Evolutionary conservation across 176 grass and related monocot species (phyloP).

Genomic region (Ensete ventricosum): DNA sequence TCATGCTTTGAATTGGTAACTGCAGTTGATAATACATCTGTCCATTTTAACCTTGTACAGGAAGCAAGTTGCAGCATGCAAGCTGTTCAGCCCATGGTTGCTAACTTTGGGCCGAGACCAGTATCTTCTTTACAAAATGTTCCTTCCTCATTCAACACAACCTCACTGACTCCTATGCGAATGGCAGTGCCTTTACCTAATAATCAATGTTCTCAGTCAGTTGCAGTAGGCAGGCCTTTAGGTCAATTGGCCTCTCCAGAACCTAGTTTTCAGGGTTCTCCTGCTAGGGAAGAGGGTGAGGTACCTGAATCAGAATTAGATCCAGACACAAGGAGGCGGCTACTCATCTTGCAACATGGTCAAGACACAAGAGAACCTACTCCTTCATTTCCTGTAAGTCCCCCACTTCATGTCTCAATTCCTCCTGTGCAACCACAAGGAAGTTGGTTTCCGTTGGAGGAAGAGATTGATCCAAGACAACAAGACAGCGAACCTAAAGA

Average conservation of each 20-base stretch:
- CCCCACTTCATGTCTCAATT: conserved; percentile 39
- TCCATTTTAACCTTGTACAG: conserved; percentile 24
- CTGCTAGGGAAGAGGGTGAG: conserved; percentile 80
- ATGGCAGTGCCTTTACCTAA: conserved; percentile 36
- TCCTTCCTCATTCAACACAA: conserved; percentile 29
- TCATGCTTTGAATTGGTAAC: not conserved
- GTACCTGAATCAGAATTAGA: conserved; percentile 87
- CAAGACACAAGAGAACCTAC: conserved; percentile 67
- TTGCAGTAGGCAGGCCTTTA: conserved; percentile 41
- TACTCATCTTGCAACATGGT: conserved; percentile 93
- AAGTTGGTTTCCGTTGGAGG: conserved; percentile 39
- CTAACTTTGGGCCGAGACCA: conserved; percentile 33
- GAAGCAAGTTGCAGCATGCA: conserved; percentile 49
- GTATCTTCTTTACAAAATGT: conserved; percentile 33
- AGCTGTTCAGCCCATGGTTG: conserved; percentile 34
- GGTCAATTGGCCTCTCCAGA: conserved; percentile 36
- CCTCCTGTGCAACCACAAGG: conserved; percentile 43
- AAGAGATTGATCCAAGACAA: conserved; percentile 39
- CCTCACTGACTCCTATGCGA: conserved; percentile 23
- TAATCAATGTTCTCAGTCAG: conserved; percentile 28
- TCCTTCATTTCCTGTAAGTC: conserved; percentile 24
- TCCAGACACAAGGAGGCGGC: conserved; percentile 77
- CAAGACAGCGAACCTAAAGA: conserved; percentile 27
- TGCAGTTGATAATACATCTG: not conserved
- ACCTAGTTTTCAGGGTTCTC: conserved; percentile 46